Conservation (phyloP, 2,329 filamentous ascomycete genomes). For the Neofusicoccum umdonicola region DNA sequence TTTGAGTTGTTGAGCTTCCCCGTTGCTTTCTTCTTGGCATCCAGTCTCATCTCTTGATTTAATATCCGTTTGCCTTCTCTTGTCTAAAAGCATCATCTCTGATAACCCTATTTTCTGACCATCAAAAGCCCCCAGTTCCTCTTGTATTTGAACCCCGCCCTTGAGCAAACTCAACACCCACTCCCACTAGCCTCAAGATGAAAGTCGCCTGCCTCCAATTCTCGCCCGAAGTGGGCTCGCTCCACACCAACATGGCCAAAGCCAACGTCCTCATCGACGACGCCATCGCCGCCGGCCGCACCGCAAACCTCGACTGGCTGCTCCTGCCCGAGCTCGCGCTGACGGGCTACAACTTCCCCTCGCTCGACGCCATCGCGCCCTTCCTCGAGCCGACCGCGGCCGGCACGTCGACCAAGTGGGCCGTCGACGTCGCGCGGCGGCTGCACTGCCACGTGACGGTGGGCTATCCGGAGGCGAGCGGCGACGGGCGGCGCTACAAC, state of each 20-base stretch:
- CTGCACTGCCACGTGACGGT: slow-evolving; percentile 66
- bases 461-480: slow-evolving; percentile 66
- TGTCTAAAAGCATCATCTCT: no score
- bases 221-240: slow-evolving; percentile 65
- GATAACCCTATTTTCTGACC: no score
- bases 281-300: slow-evolving; percentile 41
- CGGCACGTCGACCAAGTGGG: slow-evolving; percentile 71
- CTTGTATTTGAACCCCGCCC: background rate
- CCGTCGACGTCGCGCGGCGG: slow-evolving; percentile 62
- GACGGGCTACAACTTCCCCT: slow-evolving; percentile 75
- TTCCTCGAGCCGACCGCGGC: slow-evolving; percentile 65
- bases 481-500: slow-evolving; percentile 49
- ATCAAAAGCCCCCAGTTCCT: background rate
- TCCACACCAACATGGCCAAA: slow-evolving; percentile 67
- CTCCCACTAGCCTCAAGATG: slow-evolving; percentile 46
- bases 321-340: slow-evolving; percentile 77
- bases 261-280: slow-evolving; percentile 63
- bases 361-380: slow-evolving; percentile 63
- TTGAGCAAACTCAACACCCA: background rate
- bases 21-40: background rate
- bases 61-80: no score
- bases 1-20: background rate
- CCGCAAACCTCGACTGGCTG: slow-evolving; percentile 61
- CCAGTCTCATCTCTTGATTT: background rate
- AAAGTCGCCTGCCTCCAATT: slow-evolving; percentile 71